These are phyloP conservation scores for Eimeria mitis DNA, from an alignment of 169 alveolate species.

Conservation along the genomic window DNA sequence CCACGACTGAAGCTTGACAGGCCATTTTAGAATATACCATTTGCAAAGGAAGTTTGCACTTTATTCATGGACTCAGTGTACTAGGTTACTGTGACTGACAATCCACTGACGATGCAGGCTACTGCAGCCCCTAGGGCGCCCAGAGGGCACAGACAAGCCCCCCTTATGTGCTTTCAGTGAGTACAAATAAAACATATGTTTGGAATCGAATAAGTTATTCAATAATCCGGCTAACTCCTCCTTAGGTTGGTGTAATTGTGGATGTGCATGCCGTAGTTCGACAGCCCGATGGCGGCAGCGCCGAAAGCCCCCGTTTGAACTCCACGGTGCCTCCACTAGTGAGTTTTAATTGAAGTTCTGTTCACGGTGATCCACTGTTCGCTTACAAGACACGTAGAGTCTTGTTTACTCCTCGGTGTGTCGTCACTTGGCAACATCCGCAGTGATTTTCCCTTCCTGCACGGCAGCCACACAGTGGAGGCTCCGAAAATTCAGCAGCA, in stretches of 20 bases:
- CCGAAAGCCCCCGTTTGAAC: slow-evolving; percentile 9
- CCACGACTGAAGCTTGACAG: not conserved
- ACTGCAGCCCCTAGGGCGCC: not conserved
- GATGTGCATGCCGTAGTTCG: slow-evolving; percentile 11
- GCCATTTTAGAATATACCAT: not conserved
- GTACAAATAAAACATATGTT: not conserved
- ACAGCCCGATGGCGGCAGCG: slow-evolving; percentile 44
- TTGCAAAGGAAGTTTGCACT: not conserved
- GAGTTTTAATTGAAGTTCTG: not conserved
- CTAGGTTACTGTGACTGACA: not conserved
- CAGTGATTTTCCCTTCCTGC: not conserved
- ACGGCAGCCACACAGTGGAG: not conserved
- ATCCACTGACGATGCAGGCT: not conserved
- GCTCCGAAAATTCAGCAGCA: not conserved
- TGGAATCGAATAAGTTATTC: not conserved
- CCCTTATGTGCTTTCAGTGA: not conserved
- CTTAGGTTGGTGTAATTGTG: not conserved
- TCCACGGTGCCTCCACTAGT: not conserved
- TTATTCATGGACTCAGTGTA: not conserved
- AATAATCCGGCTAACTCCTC: no score
- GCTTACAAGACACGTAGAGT: not conserved
- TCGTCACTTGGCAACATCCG: slow-evolving; percentile 8
- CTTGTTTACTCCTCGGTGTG: not conserved
- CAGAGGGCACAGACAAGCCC: not conserved
- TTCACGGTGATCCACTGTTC: not conserved